Conservation (phyloP, 129 eudicot genomes). For the Flaveria bidentis region DNA sequence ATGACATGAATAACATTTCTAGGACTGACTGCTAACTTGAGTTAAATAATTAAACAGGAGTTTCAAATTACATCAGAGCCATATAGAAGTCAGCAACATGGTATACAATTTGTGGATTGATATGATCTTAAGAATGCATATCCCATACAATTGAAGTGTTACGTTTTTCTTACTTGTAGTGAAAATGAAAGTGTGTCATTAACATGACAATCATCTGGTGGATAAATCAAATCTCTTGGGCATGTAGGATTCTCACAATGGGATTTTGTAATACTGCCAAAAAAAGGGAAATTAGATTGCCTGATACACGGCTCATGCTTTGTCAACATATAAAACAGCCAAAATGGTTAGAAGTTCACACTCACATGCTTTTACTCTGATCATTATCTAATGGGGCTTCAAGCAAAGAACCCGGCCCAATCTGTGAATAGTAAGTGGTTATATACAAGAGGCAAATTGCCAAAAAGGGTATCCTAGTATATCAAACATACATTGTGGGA, state of each 20-base stretch:
- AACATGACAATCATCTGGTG: constrained; percentile 92
- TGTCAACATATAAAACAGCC: constrained; percentile 7
- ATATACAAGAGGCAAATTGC: not conserved
- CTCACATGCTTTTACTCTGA: constrained; percentile 69
- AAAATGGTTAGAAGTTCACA: constrained; percentile 2
- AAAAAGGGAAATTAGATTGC: constrained; percentile 19
- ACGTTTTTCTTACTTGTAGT: constrained; percentile 56
- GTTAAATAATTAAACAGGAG: not conserved
- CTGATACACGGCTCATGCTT: constrained; percentile 4
- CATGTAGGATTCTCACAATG: constrained; percentile 74
- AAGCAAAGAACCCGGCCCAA: constrained; percentile 86
- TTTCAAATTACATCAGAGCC: not conserved
- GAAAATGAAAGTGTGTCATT: constrained; percentile 83
- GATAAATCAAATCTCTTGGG: constrained; percentile 78
- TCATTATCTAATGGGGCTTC: constrained; percentile 83
- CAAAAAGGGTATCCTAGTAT: not conserved
- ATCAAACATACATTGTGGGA: not conserved
- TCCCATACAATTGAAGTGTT: constrained; percentile 6
- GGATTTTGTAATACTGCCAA: constrained; percentile 65
- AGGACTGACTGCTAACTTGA: not conserved
- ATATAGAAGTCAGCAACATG: not conserved
- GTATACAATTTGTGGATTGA: not conserved
- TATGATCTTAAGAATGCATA: constrained; percentile 2
- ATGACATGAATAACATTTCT: not conserved
- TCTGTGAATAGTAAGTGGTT: constrained; percentile 43